Evolutionary conservation across 192 early-diverging fungal species (phyloP), one percentile per base, ranked within the genome.

Genomic region (Coemansia sp.): DNA sequence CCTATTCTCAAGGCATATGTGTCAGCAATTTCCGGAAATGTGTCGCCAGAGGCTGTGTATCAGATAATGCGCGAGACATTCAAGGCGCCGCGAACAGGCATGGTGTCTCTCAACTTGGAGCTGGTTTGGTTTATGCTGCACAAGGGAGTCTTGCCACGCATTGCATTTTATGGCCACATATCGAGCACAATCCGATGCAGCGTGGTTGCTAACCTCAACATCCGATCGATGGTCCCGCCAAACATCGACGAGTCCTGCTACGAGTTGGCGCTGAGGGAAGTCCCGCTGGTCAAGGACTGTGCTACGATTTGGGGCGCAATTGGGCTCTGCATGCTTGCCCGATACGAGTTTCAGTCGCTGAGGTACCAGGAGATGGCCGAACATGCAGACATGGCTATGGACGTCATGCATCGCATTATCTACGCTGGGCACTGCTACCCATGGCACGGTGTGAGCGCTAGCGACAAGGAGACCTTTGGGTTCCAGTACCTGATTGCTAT

Each of bases 171-270:
- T 48, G 64, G 72, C 0, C 74, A 75, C 37, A 71, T 81, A 28
- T 65, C 78, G 56, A 75, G 78, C 50, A 81, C 74, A 69, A 67
- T 73, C 33, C 78, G 50, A 14, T 80, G 78, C 28, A 73, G 78
- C 31, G 72, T 74, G 38, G 78, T 62, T 10, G 67, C 74, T 14
- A 65, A 74, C 24, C 60, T 60, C 1, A 66, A 74, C 45, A 64
- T 81, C 35, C 62, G 68, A 69, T 63, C 51, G 43, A 63, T 68
- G 69, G 59, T 81, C 20, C 78, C 78, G 21, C 63, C 69, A 50
- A 74, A 72, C 39, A 71, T 81, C 21, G 78, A 81, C 55, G 78
- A 81, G 69, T 63, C 67, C 21, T 81, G 78, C 73, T 81, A 81
- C 51, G 78, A 81, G 43, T 46, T 64, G 13, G 78, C 78, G 1